phyloP scores from a whole-genome alignment of 208 protist species.

The Acanthamoeba healyi region DNA sequence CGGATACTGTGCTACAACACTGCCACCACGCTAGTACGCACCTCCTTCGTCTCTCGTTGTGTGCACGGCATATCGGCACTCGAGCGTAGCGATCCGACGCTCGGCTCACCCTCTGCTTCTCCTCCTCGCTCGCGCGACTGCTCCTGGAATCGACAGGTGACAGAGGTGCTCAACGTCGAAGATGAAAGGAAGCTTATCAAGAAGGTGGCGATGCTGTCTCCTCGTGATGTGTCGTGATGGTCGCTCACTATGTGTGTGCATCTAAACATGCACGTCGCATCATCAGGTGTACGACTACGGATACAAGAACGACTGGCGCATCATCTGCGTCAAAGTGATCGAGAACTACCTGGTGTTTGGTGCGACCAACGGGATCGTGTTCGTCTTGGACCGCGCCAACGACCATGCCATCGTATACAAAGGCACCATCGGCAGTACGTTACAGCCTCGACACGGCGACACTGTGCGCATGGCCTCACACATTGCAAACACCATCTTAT shows the following conservation, averaged over 20 bases:
- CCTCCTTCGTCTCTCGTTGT: neutral
- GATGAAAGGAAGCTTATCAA: constrained; percentile 14
- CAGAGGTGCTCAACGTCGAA: constrained; percentile 26
- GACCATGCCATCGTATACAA: constrained; percentile 11
- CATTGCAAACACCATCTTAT: neutral
- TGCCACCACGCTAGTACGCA: neutral
- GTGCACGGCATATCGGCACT: neutral
- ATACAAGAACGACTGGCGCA: constrained; percentile 52
- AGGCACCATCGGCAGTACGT: neutral
- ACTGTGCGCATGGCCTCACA: neutral
- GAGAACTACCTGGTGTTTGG: constrained; percentile 35
- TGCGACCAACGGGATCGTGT: constrained; percentile 14
- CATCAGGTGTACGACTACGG: constrained; percentile 32
- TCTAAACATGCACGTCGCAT: neutral
- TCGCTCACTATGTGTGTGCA: neutral
- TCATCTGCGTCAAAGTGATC: constrained; percentile 31
- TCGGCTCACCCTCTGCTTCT: no score
- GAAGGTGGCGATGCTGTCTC: constrained; percentile 13
- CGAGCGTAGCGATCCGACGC: neutral
- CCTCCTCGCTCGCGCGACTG: no score
- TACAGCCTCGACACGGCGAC: no score
- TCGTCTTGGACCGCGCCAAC: constrained; percentile 27
- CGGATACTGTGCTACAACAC: constrained; percentile 40
- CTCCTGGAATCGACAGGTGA: neutral
- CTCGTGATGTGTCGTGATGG: neutral